Conservation (phyloP, 1,284 basidiomycete genomes). For the Xanthoconium separans region DNA sequence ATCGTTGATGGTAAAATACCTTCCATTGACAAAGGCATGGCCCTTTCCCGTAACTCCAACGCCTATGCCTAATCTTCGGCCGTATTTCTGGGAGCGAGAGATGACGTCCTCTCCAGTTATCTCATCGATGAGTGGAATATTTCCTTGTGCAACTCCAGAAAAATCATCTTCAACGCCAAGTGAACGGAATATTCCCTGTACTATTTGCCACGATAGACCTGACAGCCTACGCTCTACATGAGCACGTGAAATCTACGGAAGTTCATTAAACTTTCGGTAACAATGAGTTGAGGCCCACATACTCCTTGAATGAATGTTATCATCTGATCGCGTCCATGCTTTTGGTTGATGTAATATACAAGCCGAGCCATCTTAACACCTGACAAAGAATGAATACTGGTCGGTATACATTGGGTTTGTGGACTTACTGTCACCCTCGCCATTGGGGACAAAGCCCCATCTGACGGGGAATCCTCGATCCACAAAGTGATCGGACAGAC, state of each 20-base stretch:
- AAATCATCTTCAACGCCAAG: slow-evolving; percentile 36
- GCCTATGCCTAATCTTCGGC: slow-evolving; percentile 49
- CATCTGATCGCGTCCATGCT: slow-evolving; percentile 62
- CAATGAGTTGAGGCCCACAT: slow-evolving; percentile 15
- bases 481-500: slow-evolving; percentile 67
- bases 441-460: slow-evolving; percentile 80
- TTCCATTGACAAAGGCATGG: slow-evolving; percentile 88
- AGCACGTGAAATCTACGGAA: slow-evolving; percentile 37
- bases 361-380: slow-evolving; percentile 71
- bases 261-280: not conserved
- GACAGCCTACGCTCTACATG: slow-evolving; percentile 35
- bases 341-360: slow-evolving; percentile 65
- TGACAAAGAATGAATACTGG: slow-evolving; percentile 29
- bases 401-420: not conserved
- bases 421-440: slow-evolving; percentile 55
- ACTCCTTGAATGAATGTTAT: slow-evolving; percentile 62
- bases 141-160: slow-evolving; percentile 41
- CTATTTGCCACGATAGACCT: slow-evolving; percentile 44
- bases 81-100: slow-evolving; percentile 49
- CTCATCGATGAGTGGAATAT: slow-evolving; percentile 22
- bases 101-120: slow-evolving; percentile 32
- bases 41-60: slow-evolving; percentile 38
- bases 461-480: slow-evolving; percentile 71
- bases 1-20: slow-evolving; percentile 67
- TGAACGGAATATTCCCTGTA: slow-evolving; percentile 44